These are phyloP conservation scores for Citrus sp. DNA, from an alignment of 345 rosid species.

Conservation along the genomic window DNA sequence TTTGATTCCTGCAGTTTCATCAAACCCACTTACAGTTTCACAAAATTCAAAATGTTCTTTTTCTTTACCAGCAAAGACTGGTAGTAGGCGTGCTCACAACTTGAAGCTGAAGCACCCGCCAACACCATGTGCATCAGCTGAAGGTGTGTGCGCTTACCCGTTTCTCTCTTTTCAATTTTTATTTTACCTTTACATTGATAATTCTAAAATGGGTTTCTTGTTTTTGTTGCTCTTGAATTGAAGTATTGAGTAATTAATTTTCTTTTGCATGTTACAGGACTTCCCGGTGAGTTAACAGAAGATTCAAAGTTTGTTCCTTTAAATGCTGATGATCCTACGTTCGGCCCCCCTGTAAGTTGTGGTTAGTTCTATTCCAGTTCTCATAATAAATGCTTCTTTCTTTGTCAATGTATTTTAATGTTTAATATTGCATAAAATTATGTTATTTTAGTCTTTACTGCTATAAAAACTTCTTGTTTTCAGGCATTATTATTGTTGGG, in stretches of 20 bases:
- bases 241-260: background rate
- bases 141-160: conserved; percentile 28
- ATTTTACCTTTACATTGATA: background rate
- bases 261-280: conserved; percentile 31
- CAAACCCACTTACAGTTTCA: conserved; percentile 5
- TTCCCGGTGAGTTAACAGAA: conserved; percentile 49
- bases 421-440: background rate
- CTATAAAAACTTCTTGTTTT: conserved; percentile 1
- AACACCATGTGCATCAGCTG: conserved; percentile 36
- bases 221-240: background rate
- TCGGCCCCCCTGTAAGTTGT: conserved; percentile 90
- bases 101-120: conserved; percentile 28
- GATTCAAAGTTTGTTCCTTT: conserved; percentile 82
- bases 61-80: conserved; percentile 16
- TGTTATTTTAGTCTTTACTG: background rate
- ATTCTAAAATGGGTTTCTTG: background rate
- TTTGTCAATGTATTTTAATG: background rate
- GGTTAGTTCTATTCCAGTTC: conserved; percentile 28
- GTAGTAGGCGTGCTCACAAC: background rate
- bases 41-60: conserved; percentile 6
- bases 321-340: conserved; percentile 61
- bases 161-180: background rate
- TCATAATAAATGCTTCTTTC: background rate
- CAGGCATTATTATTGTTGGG: conserved; percentile 81
- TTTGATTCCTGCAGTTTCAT: conserved; percentile 18